A percentile compares a stretch with the other conserved stretches of the same genome.
Conservation (phyloP, 139 green algal species). For the Deuterostichococcus epilithicus region DNA sequence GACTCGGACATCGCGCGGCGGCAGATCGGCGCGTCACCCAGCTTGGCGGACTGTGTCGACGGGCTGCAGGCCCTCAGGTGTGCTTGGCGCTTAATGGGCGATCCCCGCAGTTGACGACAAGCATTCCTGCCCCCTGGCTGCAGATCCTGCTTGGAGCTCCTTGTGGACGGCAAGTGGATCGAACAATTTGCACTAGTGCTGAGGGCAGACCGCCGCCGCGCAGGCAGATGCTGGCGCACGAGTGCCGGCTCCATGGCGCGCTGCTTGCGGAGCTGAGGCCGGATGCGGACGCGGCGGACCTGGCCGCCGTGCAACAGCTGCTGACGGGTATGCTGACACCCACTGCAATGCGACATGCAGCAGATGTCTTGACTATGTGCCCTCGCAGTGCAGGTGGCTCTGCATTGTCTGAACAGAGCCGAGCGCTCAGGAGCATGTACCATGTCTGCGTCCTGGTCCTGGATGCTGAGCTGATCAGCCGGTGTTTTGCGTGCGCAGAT, state of each 20-base stretch:
- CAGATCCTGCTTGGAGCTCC: background rate
- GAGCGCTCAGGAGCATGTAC: too few species aligned
- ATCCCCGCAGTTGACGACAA: background rate
- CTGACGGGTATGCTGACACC: background rate
- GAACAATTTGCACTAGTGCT: background rate
- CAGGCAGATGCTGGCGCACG: background rate
- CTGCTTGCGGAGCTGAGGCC: background rate
- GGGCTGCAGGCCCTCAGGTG: constrained; percentile 18
- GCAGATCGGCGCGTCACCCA: constrained; percentile 10
- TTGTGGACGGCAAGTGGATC: background rate
- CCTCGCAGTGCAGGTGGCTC: background rate
- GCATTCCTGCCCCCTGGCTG: background rate
- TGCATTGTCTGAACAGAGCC: too few species aligned
- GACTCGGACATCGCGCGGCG: background rate
- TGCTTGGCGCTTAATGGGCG: background rate
- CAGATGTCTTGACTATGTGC: background rate
- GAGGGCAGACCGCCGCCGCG: too few species aligned
- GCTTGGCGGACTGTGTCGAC: constrained; percentile 12
- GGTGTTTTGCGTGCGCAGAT: background rate
- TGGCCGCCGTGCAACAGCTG: background rate
- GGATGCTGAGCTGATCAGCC: background rate
- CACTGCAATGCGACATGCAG: background rate
- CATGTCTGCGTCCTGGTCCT: background rate
- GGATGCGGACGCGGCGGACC: background rate
- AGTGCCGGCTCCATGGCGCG: background rate